Evolutionary conservation across 2,329 filamentous ascomycete genomes (phyloP), one percentile per base, ranked within the genome.

Genomic region (Akanthomyces lecanii): DNA sequence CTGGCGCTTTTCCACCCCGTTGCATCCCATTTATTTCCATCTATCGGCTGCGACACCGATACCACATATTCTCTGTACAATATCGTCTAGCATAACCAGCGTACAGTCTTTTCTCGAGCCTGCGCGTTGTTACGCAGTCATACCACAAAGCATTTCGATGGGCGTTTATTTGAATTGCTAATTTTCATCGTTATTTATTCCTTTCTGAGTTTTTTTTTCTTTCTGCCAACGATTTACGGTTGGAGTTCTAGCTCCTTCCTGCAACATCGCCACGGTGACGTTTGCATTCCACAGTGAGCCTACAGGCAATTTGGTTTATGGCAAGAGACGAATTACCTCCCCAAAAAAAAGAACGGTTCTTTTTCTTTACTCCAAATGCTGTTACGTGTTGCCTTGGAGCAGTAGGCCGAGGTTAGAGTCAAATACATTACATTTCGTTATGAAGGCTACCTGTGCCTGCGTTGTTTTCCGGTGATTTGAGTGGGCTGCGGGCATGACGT

Each of bases 11-110:
- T 62, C 14, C n/a, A 38, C 28, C n/a, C 42, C 48, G 21, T 42
- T 48, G 51, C 60, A 48, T 61, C n/a, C 28, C 23, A 44, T 50
- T 50, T 48, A 40, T 40, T 40, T 55, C 30, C 42, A 10, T 54
- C 21, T 10, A 36, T 62, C 51, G 51, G 44, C 33, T 45, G 28
- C 51, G 42, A 11, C 42, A 55, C 40, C 44, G 21, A 42, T 50
- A 48, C 23, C 42, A 48, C 23, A 6, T 50, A 21, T 56, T 56
- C 21, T 56, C 59, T 62, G 60, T 62, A 62, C 60, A 55, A 55
- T 42, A 62, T 62, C 52, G 18, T 55, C 30, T 47, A 18, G 58
- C 50, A 54, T 45, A 47, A 51, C 23, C 38, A 21, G 57, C 47
- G 36, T 42, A 47, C n/a, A 40, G 57, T 30, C 38, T 50, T 21